Base-by-base conservation (phyloP, 2,329 filamentous ascomycete species). In the Fusarium xylarioides region DNA sequence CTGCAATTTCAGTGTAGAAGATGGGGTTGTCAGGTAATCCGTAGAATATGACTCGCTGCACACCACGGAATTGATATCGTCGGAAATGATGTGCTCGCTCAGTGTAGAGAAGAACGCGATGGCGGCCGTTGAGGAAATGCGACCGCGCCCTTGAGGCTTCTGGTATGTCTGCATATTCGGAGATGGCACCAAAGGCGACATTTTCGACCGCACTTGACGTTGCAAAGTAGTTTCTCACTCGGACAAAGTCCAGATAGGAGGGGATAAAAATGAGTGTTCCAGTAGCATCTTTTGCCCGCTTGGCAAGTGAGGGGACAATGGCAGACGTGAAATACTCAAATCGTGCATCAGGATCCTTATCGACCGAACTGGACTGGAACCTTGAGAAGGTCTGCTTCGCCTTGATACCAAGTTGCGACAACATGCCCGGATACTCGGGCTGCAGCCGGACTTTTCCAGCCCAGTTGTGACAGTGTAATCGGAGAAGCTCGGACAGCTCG, bases 1-100 rank as follows among this genome's bases (percentile, higher is more conserved):
- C 92, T 0, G 92, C 89, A 60, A 95, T 86, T 83, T 97, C 94
- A 43, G 87, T 86, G 80, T 95, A 97, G 77, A 96, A 95, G 26
- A 89, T 80, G 32, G 93, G 92, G 80, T 98, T 97, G 77, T 98
- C 95, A 0, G 96, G 96, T 37, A 98, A 82, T 2, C 91, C 93
- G 80, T 98, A 98, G 86, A 97, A 92, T 57, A 98, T 88, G n/a
- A 98, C 89, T 44, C 91, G 88, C 81, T 91, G 91, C 19, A 96
- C 94, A 28, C 96, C 96, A 40, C 90, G 89, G 60, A 99, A 87
- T 74, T 90, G 89, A 79, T 96, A 95, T n/a, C 96, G 89, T 55
- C 94, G 91, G 86, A 98, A 98, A 82, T 99, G 96, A 82, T 99
- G 96, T n/a, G 95, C 93, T 66, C 96, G 91, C 81, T 97, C 95